These are phyloP conservation scores for Chionographis japonica DNA, from an alignment of 106 monocot species.

Conservation along the genomic window DNA sequence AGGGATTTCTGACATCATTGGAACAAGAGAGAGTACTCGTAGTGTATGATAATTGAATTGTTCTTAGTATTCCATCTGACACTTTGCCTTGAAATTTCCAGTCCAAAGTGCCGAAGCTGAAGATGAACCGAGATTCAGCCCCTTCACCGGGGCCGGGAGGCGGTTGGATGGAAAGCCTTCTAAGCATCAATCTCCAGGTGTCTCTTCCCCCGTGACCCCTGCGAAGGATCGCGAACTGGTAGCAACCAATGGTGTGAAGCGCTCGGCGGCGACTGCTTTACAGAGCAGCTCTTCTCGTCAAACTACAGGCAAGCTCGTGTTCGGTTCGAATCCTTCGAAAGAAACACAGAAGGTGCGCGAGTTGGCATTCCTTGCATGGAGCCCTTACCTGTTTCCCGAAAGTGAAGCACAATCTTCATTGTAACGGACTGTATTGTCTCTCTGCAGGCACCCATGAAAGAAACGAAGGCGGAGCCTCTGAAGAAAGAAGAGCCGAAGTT, in stretches of 20 bases:
- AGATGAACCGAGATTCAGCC: slow-evolving; percentile 56
- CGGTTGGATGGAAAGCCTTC: slow-evolving; percentile 78
- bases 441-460: slow-evolving; percentile 31
- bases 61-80: too few relatives aligned
- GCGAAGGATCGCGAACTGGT: slow-evolving; percentile 19
- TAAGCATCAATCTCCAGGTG: slow-evolving; percentile 25
- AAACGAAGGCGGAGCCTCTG: slow-evolving; percentile 35
- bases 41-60: too few relatives aligned
- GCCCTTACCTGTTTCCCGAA: not conserved
- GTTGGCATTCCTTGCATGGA: too few relatives aligned
- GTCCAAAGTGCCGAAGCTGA: slow-evolving; percentile 25
- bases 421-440: not conserved
- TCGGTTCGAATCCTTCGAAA: slow-evolving; percentile 58
- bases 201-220: slow-evolving; percentile 21
- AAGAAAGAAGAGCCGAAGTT: slow-evolving; percentile 83
- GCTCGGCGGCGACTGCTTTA: slow-evolving; percentile 25
- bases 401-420: not conserved
- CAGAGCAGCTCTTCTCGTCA: slow-evolving; percentile 35
- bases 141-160: slow-evolving; percentile 78
- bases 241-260: slow-evolving; percentile 26
- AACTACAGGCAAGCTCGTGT: slow-evolving; percentile 69
- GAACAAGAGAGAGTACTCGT: too few relatives aligned
- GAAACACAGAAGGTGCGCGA: slow-evolving; percentile 35
- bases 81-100: slow-evolving; percentile 4
- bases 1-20: too few relatives aligned